Evolutionary conservation across 345 rosid species (phyloP).

Genomic region (Rhizophora mangle): DNA sequence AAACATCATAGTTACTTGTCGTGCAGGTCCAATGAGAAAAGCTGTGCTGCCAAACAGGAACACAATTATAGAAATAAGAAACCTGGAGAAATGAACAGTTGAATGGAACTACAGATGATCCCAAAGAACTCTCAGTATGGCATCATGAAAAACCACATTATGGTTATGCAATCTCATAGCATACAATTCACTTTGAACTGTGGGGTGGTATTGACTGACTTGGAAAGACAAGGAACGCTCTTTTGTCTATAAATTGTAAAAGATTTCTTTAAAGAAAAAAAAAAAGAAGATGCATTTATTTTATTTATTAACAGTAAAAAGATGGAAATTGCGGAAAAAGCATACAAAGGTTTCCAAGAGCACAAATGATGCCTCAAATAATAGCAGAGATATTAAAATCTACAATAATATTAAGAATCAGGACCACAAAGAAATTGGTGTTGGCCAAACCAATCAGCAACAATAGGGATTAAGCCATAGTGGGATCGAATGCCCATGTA

Average conservation of each 20-base stretch:
- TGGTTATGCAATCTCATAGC: neutral
- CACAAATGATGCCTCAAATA: neutral
- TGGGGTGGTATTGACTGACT: neutral
- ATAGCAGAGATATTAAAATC: neutral
- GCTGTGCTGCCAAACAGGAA: slow-evolving; percentile 84
- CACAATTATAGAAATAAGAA: slow-evolving; percentile 26
- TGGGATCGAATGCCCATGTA: neutral
- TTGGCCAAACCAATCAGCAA: slow-evolving; percentile 7
- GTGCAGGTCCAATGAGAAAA: slow-evolving; percentile 74
- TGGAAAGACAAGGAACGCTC: neutral
- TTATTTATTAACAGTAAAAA: too few species aligned
- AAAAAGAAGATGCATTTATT: too few species aligned
- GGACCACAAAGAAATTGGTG: neutral
- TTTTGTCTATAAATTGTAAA: too few species aligned
- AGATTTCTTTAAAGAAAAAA: too few species aligned
- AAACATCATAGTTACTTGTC: slow-evolving; percentile 85
- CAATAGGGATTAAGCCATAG: neutral
- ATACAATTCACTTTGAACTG: neutral
- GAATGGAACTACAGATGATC: neutral
- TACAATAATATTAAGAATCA: neutral
- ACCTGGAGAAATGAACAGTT: neutral
- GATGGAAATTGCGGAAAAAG: too few species aligned
- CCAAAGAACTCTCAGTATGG: neutral
- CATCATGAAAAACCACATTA: neutral
- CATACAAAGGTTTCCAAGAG: neutral